Percentiles rank a stretch among this genome's conserved stretches.
phyloP scores from a whole-genome alignment of 208 protist species.

The Acanthamoeba triangularis region DNA sequence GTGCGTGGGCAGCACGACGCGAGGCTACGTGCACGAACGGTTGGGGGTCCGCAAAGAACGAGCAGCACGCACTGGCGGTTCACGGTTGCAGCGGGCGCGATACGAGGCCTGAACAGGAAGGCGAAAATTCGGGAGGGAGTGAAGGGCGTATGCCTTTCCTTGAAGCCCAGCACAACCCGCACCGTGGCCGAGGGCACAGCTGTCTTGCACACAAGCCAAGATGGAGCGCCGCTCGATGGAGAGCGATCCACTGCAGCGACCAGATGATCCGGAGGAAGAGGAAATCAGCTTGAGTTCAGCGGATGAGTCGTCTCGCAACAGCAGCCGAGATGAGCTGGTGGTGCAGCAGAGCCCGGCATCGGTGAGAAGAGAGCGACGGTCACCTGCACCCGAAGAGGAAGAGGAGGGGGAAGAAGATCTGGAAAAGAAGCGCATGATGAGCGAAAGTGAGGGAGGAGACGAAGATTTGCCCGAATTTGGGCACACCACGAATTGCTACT shows the following conservation, averaged over 20 bases:
- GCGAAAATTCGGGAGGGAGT: too few relatives aligned
- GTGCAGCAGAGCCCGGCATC: neutral
- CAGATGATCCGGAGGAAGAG: neutral
- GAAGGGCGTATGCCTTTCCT: too few relatives aligned
- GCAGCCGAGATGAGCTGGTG: neutral
- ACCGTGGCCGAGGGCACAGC: too few relatives aligned
- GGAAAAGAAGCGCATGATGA: slow-evolving; percentile 29
- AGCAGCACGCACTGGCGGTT: too few relatives aligned
- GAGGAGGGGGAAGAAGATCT: slow-evolving; percentile 1
- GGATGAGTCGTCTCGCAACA: neutral
- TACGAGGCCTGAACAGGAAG: too few relatives aligned
- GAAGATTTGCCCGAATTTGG: slow-evolving; percentile 31
- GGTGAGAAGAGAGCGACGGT: neutral
- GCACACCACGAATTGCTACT: slow-evolving; percentile 17
- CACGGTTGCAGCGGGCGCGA: too few relatives aligned
- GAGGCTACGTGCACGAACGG: too few relatives aligned
- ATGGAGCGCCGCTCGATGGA: neutral
- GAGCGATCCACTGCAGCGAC: slow-evolving; percentile 17
- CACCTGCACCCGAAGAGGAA: neutral
- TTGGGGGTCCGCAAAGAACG: too few relatives aligned
- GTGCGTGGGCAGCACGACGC: too few relatives aligned
- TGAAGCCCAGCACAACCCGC: too few relatives aligned
- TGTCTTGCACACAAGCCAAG: neutral
- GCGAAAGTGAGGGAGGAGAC: neutral
- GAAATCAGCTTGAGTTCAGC: neutral